Percentiles rank a stretch among this genome's conserved stretches.
Evolutionary conservation across 768 basidiomycete genomes (phyloP).

Genomic region (Boletus patriciae): DNA sequence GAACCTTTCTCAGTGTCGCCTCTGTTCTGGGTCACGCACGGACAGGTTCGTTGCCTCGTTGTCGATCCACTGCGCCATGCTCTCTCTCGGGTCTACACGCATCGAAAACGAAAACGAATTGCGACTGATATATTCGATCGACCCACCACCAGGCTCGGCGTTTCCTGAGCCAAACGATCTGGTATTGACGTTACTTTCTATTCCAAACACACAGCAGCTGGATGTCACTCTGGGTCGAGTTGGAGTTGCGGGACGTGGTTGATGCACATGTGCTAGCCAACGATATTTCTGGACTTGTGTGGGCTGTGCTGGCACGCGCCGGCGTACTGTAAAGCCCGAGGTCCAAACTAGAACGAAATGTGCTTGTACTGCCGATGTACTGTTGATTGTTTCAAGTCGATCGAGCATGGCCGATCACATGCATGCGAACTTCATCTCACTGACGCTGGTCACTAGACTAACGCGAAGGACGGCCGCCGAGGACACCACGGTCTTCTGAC

Average conservation of each 20-base stretch:
- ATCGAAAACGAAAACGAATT: slow-evolving; percentile 75
- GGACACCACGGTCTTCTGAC: not conserved
- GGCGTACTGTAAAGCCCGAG: slow-evolving; percentile 25
- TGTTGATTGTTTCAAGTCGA: too few relatives aligned
- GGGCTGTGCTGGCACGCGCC: slow-evolving; percentile 54
- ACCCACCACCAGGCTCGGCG: slow-evolving; percentile 27
- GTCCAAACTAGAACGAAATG: not conserved
- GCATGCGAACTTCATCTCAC: not conserved
- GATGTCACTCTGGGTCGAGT: slow-evolving; percentile 52
- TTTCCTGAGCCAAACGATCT: slow-evolving; percentile 36
- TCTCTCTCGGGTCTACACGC: slow-evolving; percentile 58
- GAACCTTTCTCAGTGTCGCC: slow-evolving; percentile 20
- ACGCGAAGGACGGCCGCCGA: not conserved
- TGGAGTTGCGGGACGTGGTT: slow-evolving; percentile 58
- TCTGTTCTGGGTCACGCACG: not conserved
- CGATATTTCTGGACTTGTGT: slow-evolving; percentile 64
- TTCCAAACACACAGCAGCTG: slow-evolving; percentile 65
- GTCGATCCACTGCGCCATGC: slow-evolving; percentile 59
- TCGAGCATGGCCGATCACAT: too few relatives aligned
- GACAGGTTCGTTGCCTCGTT: slow-evolving; percentile 72
- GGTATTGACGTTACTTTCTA: slow-evolving; percentile 61
- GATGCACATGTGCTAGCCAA: slow-evolving; percentile 63
- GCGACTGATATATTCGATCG: slow-evolving; percentile 61
- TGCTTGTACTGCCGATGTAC: too few relatives aligned
- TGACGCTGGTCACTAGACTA: not conserved